phyloP scores from a whole-genome alignment of 108 stramenopile genomes.

The Schizochytrium sp. region DNA sequence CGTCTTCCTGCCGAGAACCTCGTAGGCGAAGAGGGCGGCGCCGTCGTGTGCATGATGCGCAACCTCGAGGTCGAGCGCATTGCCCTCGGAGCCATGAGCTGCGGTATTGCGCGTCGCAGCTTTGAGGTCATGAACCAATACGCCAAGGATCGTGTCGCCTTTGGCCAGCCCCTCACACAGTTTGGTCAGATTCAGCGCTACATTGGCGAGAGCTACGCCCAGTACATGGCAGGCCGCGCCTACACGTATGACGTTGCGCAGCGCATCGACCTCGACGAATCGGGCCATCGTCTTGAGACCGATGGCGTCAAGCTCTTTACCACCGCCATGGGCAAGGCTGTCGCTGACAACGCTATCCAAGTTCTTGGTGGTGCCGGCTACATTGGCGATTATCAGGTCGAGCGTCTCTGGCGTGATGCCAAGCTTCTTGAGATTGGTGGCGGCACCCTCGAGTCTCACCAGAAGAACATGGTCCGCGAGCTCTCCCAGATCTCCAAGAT shows the following conservation, averaged over 20 bases:
- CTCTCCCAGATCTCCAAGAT: constrained; percentile 1
- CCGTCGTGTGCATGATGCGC: constrained; percentile 93
- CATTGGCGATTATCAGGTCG: constrained; percentile 92
- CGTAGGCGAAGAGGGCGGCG: constrained; percentile 79
- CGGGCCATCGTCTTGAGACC: constrained; percentile 66
- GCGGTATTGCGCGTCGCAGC: constrained; percentile 81
- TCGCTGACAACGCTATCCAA: constrained; percentile 95
- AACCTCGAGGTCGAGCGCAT: constrained; percentile 96
- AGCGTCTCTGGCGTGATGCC: constrained; percentile 92
- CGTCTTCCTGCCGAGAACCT: constrained; percentile 67
- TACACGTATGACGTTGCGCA: constrained; percentile 82
- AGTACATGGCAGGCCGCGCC: constrained; percentile 85
- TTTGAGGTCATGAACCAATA: constrained; percentile 86
- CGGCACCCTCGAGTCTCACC: constrained; percentile 94
- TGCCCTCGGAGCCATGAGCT: constrained; percentile 83
- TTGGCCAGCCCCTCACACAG: constrained; percentile 64
- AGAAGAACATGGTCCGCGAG: constrained; percentile 86
- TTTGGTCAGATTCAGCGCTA: constrained; percentile 92
- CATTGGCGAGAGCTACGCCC: constrained; percentile 87
- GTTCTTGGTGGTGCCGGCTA: constrained; percentile 95
- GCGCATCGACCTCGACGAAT: constrained; percentile 60
- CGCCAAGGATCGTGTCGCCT: constrained; percentile 74
- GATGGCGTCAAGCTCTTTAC: constrained; percentile 96
- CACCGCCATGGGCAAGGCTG: constrained; percentile 84
- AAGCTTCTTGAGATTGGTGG: constrained; percentile 99